Evolutionary conservation across 768 basidiomycete species (phyloP).

Genomic region (Mycena rebaudengoi): DNA sequence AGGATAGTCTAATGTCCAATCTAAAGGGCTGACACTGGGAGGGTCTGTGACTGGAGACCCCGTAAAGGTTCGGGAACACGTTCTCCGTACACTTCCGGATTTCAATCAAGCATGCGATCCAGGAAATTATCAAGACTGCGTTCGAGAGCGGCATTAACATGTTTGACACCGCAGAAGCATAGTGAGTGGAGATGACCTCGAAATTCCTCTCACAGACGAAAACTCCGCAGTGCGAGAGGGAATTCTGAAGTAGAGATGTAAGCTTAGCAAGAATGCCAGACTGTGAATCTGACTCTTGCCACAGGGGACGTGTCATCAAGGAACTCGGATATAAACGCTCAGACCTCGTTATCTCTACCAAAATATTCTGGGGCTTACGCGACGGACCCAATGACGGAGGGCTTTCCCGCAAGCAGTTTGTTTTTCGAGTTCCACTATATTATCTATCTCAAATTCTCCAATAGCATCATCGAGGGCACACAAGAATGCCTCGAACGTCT

Average conservation of each 20-base stretch:
- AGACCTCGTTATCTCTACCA: constrained; percentile 81
- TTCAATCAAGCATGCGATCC: background rate
- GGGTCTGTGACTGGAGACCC: constrained; percentile 62
- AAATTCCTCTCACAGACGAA: too few relatives aligned
- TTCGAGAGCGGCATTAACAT: constrained; percentile 82
- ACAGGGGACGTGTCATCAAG: constrained; percentile 74
- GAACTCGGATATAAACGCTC: constrained; percentile 72
- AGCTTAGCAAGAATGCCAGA: constrained; percentile 24
- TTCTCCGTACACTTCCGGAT: background rate
- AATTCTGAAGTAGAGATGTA: constrained; percentile 80
- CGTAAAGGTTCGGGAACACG: constrained; percentile 50
- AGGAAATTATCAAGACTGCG: constrained; percentile 84
- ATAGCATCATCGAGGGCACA: constrained; percentile 80
- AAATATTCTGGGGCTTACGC: constrained; percentile 78
- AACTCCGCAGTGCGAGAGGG: too few relatives aligned
- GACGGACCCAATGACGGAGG: constrained; percentile 66
- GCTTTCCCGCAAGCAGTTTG: constrained; percentile 67
- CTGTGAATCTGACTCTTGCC: background rate
- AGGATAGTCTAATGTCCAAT: background rate
- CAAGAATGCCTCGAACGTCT: constrained; percentile 72
- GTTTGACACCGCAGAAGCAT: constrained; percentile 77
- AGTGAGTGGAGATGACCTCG: too few relatives aligned
- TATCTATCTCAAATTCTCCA: background rate
- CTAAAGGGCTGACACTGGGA: constrained; percentile 23
- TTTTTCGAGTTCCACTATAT: constrained; percentile 5